These are phyloP conservation scores for Ganoderma multipileum DNA, from an alignment of 1,284 basidiomycete species.

Conservation along the genomic window DNA sequence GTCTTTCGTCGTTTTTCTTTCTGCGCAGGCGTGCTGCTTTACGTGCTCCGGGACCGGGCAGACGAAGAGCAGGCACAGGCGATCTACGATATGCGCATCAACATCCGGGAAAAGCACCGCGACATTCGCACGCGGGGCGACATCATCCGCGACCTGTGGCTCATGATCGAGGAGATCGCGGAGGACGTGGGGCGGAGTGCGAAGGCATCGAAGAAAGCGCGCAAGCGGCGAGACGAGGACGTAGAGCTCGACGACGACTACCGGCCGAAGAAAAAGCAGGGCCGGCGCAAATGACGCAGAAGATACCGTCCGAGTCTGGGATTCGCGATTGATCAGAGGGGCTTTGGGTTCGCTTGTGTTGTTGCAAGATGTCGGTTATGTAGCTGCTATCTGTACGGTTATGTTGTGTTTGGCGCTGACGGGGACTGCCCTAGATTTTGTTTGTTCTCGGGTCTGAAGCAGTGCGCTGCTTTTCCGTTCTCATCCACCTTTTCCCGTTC, in stretches of 20 bases:
- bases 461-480: too few species aligned
- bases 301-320: neutral
- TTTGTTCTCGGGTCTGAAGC: neutral
- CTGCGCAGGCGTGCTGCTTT: slow-evolving; percentile 62
- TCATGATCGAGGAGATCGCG: slow-evolving; percentile 49
- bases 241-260: slow-evolving; percentile 19
- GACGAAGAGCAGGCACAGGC: slow-evolving; percentile 55
- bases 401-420: neutral
- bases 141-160: slow-evolving; percentile 63
- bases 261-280: slow-evolving; percentile 1
- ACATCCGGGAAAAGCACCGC: slow-evolving; percentile 56
- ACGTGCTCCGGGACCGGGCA: slow-evolving; percentile 48
- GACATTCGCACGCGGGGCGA: slow-evolving; percentile 67
- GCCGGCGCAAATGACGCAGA: neutral
- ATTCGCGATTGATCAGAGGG: neutral
- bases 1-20: too few species aligned
- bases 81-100: slow-evolving; percentile 58
- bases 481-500: too few species aligned
- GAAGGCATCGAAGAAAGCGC: slow-evolving; percentile 21
- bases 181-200: slow-evolving; percentile 15
- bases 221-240: slow-evolving; percentile 25
- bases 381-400: neutral
- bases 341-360: neutral
- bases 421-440: neutral
- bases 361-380: neutral